phyloP scores from a whole-genome alignment of 306 rosid species.

The Dryas drummondii region DNA sequence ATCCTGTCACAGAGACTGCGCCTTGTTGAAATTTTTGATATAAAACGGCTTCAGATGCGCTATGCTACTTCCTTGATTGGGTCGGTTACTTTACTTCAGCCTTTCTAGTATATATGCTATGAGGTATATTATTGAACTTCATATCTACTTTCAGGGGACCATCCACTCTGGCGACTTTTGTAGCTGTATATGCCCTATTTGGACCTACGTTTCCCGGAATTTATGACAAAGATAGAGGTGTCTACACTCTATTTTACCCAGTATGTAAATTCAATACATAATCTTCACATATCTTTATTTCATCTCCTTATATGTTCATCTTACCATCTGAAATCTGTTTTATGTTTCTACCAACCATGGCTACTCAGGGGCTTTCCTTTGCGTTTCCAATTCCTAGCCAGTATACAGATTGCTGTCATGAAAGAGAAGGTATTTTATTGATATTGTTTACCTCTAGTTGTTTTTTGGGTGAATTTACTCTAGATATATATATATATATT shows the following conservation, averaged over 20 bases:
- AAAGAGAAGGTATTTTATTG: slow-evolving; percentile 69
- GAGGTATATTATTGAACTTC: slow-evolving; percentile 14
- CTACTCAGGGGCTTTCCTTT: slow-evolving; percentile 86
- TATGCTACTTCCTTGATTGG: slow-evolving; percentile 87
- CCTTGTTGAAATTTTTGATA: slow-evolving; percentile 93
- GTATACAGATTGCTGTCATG: slow-evolving; percentile 80
- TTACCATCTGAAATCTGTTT: slow-evolving; percentile 15
- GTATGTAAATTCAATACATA: slow-evolving; percentile 47
- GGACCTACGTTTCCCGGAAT: slow-evolving; percentile 97
- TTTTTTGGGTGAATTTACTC: not conserved
- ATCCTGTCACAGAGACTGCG: slow-evolving; percentile 66
- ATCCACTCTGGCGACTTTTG: slow-evolving; percentile 82
- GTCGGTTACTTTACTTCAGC: slow-evolving; percentile 45
- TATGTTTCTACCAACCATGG: slow-evolving; percentile 21
- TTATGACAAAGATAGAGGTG: slow-evolving; percentile 81
- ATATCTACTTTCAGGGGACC: slow-evolving; percentile 65
- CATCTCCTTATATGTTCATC: slow-evolving; percentile 4
- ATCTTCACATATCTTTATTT: not conserved
- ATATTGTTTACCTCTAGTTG: slow-evolving; percentile 9
- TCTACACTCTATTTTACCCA: slow-evolving; percentile 90
- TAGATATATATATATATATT: too few species aligned
- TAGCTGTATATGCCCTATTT: slow-evolving; percentile 90
- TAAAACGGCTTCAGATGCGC: slow-evolving; percentile 96
- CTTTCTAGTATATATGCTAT: not conserved
- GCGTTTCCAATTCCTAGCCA: slow-evolving; percentile 97